Base-by-base conservation (phyloP, 257 asterid species). In the Rubia yunnanensis region DNA sequence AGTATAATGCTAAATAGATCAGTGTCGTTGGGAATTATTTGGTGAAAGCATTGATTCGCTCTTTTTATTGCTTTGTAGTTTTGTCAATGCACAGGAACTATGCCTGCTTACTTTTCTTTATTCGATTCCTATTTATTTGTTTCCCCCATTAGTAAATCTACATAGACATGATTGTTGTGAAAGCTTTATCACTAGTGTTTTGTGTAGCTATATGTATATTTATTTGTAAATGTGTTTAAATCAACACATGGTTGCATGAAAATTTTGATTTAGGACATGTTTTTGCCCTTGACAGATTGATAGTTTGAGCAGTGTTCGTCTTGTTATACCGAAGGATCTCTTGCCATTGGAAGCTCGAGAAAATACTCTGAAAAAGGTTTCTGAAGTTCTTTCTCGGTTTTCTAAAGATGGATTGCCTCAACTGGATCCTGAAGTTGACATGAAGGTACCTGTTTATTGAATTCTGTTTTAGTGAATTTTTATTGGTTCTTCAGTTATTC, bases 341-440 rank as follows among this genome's bases (percentile, higher is more conserved):
- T 84, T 88, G 74, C 95, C 95, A 62, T n/a, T 79, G 26, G 90
- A 87, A 81, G 78, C 88, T 77, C 94, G 99, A 70, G 88, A 90
- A 81, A 88, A 94, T 75, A 90, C 99, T 58, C 65, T 89, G 78
- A 90, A 88, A 86, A 94, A 83, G 84, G 85, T 86, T 23, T 83
- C 85, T 53, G 95, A 89, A 81, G 88, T 84, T 81, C 84, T 87
- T 65, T 82, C 71, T 70, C 85, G 96, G 83, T 86, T 86, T 82
- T 68, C 85, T 6, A 89, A 83, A 77, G 95, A 81, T 68, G 96
- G 99, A 72, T 49, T 86, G 72, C 92, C 98, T 69, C 81, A 76
- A 73, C 82, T 94, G 41, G 95, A 90, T 79, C 96, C 99, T 26
- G 94, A 90, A 84, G 97, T 81, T 74, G 99, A 94, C 84, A 84